Evolutionary conservation across 2,329 filamentous ascomycete species (phyloP).

Genomic region (Botrytis galanthina): DNA sequence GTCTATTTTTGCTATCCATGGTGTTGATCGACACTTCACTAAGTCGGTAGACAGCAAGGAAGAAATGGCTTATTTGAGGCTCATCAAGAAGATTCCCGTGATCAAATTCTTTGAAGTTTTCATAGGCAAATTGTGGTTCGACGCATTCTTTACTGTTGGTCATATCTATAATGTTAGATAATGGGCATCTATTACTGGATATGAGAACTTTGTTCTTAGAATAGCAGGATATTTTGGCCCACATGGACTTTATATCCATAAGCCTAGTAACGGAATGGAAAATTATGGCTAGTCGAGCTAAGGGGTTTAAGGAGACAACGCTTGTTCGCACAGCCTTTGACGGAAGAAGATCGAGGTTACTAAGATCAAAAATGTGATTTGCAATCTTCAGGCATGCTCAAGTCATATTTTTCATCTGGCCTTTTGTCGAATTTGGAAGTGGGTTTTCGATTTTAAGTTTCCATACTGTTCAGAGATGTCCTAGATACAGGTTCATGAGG

Average conservation of each 20-base stretch:
- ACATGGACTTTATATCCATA: not conserved
- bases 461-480: no score
- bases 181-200: not conserved
- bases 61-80: not conserved
- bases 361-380: not conserved
- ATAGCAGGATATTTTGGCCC: not conserved
- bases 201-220: accelerated
- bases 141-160: not conserved
- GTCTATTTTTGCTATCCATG: not conserved
- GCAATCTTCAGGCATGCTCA: not conserved
- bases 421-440: not conserved
- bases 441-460: accelerated
- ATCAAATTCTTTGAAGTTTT: not conserved
- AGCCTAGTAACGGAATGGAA: not conserved
- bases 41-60: no score
- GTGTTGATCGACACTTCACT: not conserved
- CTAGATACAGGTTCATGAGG: not conserved
- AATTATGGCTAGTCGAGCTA: not conserved
- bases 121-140: not conserved
- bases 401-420: not conserved
- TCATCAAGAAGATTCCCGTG: not conserved
- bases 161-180: not conserved
- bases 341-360: no score
- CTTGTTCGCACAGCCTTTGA: not conserved
- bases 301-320: not conserved